Evolutionary conservation across 345 rosid genomes (phyloP), one percentile per base, ranked within the genome.

Genomic region (Brassica rapa): DNA sequence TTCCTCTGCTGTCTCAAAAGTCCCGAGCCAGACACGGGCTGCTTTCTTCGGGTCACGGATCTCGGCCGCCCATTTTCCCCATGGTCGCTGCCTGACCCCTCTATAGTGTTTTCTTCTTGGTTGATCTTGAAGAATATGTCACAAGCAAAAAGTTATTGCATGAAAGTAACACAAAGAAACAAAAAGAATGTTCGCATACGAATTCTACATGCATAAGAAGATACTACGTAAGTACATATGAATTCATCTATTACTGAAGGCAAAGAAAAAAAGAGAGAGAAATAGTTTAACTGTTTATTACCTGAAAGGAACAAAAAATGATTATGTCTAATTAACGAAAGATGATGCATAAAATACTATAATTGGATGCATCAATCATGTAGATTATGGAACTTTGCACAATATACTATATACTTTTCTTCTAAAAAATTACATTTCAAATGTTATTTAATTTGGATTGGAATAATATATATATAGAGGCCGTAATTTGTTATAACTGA

Each of bases 41-140:
- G 91, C 92, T 76, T 91, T 94, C 51, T 81, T 66, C 0, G 98
- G 98, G 68, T 92, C 93, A 6, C 98, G 85, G 27, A 94, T 94
- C 78, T 94, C 98, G 0, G 98, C 95, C 0, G 98, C 98, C 98
- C 98, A 94, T 82, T 93, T 94, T 0, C 98, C 98, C 98, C 98
- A 94, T 30, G 95, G 97, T 72, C 98, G 85, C 76, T 91, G 98
- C 78, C 98, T 89, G 24, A 94, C 97, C 67, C 98, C 98, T 77
- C 98, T 88, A 74, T 93, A 93, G 71, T 91, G 96, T 62, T 87
- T 85, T 74, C 78, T 88, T 82, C 90, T 86, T 43, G 86, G 70
- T 70, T 12, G 86, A 62, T 84, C 98, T 93, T 75, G 83, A 77
- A 78, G 57, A 65, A 73, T 63, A 63, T 49, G 69, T 1, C 6